These are phyloP conservation scores for Spatholobus suberectus DNA, from an alignment of 306 rosid species.

Conservation along the genomic window DNA sequence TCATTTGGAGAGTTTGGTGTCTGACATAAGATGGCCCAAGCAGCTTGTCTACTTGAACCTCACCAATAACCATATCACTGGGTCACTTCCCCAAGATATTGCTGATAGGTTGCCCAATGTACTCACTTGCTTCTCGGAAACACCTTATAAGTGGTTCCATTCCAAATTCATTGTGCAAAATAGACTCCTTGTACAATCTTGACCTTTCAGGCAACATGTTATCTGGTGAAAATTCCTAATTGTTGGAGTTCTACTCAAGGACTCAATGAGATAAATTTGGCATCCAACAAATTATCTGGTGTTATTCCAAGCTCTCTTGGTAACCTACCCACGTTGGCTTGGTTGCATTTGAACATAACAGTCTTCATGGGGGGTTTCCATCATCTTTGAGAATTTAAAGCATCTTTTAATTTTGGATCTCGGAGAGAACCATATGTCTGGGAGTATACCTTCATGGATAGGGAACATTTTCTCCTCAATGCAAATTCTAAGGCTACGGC, in stretches of 20 bases:
- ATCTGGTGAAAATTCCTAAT: conserved; percentile 27
- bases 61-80: conserved; percentile 4
- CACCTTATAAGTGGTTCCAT: conserved; percentile 21
- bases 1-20: neutral
- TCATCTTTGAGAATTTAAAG: neutral
- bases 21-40: conserved; percentile 11
- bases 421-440: conserved; percentile 37
- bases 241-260: neutral
- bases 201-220: conserved; percentile 40
- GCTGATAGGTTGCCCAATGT: conserved; percentile 22
- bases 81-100: conserved; percentile 13
- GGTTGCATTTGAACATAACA: conserved; percentile 40
- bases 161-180: conserved; percentile 11
- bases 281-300: conserved; percentile 23
- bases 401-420: conserved; percentile 23
- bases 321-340: neutral
- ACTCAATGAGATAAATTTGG: neutral
- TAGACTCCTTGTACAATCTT: conserved; percentile 23
- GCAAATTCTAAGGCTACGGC: conserved; percentile 8
- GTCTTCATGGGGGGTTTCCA: conserved; percentile 21
- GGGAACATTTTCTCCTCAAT: neutral
- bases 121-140: conserved; percentile 16
- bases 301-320: conserved; percentile 9
- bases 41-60: conserved; percentile 4
- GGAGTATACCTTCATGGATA: conserved; percentile 40